Evolutionary conservation across 23 red algal genomes (phyloP).

Genomic region (Gracilariopsis chorda): DNA sequence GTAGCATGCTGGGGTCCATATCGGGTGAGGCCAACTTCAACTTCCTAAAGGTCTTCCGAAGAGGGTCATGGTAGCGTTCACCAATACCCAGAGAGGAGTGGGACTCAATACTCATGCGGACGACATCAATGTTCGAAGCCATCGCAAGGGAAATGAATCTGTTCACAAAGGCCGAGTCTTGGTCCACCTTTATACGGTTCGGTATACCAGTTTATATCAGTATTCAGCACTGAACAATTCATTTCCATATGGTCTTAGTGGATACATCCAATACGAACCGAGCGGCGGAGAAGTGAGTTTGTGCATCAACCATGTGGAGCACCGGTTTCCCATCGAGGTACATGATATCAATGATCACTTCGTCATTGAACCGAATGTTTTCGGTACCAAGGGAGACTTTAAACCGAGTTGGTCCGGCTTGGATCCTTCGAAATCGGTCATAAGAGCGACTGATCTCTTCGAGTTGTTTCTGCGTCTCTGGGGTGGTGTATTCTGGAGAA

Average conservation of each 20-base stretch:
- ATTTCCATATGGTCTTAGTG: background rate
- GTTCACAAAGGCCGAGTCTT: too few relatives aligned
- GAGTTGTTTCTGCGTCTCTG: background rate
- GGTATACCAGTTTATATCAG: too few relatives aligned
- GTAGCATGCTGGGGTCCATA: background rate
- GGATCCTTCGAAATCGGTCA: background rate
- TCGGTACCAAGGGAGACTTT: background rate
- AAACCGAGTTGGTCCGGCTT: background rate
- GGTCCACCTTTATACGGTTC: too few relatives aligned
- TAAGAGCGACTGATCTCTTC: background rate
- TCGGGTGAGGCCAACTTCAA: background rate
- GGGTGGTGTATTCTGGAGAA: background rate
- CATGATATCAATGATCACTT: constrained; percentile 2
- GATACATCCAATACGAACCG: background rate
- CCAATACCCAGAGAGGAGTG: too few relatives aligned
- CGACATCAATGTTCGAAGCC: too few relatives aligned
- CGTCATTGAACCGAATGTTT: background rate
- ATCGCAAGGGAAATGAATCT: too few relatives aligned
- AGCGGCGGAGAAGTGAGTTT: background rate
- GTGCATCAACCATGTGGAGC: background rate
- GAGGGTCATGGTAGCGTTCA: too few relatives aligned
- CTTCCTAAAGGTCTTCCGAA: too few relatives aligned
- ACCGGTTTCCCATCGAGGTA: background rate
- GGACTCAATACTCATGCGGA: too few relatives aligned
- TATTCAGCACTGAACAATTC: too few relatives aligned